Conservation (phyloP, 768 basidiomycete species). For the Lentinus brumalis region DNA sequence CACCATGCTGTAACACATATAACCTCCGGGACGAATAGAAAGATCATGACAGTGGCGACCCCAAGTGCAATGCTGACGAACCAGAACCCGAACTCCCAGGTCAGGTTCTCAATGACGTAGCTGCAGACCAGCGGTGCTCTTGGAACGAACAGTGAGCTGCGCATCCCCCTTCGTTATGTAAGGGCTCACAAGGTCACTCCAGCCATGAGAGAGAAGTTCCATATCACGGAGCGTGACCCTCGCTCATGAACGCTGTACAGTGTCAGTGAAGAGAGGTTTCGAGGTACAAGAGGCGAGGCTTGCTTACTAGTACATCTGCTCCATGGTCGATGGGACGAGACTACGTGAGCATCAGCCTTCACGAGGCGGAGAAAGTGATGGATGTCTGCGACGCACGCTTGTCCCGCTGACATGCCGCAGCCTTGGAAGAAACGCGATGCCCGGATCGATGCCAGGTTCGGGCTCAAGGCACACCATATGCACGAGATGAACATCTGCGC, state of each 20-base stretch:
- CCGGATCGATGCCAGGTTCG: slow-evolving; percentile 42
- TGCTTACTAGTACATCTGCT: slow-evolving; percentile 42
- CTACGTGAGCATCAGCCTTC: slow-evolving; percentile 21
- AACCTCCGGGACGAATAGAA: slow-evolving; percentile 49
- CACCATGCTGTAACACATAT: too few relatives aligned
- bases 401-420: slow-evolving; percentile 46
- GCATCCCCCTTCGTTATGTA: too few relatives aligned
- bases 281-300: too few relatives aligned
- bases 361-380: too few relatives aligned
- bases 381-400: slow-evolving; percentile 30
- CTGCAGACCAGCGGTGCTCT: slow-evolving; percentile 47
- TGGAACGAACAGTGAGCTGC: background rate
- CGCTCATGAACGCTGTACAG: slow-evolving; percentile 44
- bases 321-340: slow-evolving; percentile 43
- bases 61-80: slow-evolving; percentile 46
- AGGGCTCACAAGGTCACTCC: slow-evolving; percentile 45
- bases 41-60: slow-evolving; percentile 37
- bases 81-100: slow-evolving; percentile 51
- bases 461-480: slow-evolving; percentile 47
- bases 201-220: slow-evolving; percentile 47
- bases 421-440: slow-evolving; percentile 49
- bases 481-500: slow-evolving; percentile 46
- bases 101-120: slow-evolving; percentile 45
- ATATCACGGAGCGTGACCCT: slow-evolving; percentile 44
- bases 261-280: background rate